A percentile compares a stretch with the other conserved stretches of the same genome.
phyloP scores from a whole-genome alignment of 257 asterid species.

The Agastache rugosa region DNA sequence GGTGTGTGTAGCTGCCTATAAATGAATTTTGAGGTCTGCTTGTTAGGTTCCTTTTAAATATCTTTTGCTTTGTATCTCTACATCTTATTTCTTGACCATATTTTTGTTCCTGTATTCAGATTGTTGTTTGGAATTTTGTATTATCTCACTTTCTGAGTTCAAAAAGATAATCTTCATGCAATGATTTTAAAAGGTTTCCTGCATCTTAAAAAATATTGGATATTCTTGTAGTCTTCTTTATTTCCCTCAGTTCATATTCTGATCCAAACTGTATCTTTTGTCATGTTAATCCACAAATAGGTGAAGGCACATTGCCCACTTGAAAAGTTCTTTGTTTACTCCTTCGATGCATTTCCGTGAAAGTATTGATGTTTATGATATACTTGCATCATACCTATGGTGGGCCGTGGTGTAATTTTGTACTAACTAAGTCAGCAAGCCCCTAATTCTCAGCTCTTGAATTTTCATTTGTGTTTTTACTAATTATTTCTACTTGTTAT shows the following conservation, averaged over 20 bases:
- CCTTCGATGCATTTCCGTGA: slow-evolving; percentile 28
- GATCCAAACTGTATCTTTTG: background rate
- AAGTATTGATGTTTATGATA: slow-evolving; percentile 12
- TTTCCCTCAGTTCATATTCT: slow-evolving; percentile 13
- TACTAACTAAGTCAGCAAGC: slow-evolving; percentile 16
- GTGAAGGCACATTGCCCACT: slow-evolving; percentile 10
- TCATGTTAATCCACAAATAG: slow-evolving; percentile 25
- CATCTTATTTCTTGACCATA: slow-evolving; percentile 14
- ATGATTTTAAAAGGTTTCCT: slow-evolving; percentile 15
- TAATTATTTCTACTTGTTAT: slow-evolving; percentile 34
- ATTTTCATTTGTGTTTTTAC: slow-evolving; percentile 14
- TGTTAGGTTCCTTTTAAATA: background rate
- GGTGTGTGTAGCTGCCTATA: slow-evolving; percentile 3
- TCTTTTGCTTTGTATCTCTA: slow-evolving; percentile 24
- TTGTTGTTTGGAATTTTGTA: slow-evolving; percentile 22
- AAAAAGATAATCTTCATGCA: background rate
- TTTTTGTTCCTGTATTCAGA: slow-evolving; percentile 21
- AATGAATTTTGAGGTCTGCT: slow-evolving; percentile 20
- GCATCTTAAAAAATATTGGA: slow-evolving; percentile 8
- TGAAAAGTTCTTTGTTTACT: slow-evolving; percentile 20
- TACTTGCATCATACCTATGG: slow-evolving; percentile 20
- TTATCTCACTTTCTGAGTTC: slow-evolving; percentile 10
- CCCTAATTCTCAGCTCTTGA: slow-evolving; percentile 26
- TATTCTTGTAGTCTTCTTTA: slow-evolving; percentile 13
- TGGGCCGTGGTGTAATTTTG: slow-evolving; percentile 28